phyloP scores from a whole-genome alignment of 2,329 filamentous ascomycete species.

The Fonsecaea monophora region DNA sequence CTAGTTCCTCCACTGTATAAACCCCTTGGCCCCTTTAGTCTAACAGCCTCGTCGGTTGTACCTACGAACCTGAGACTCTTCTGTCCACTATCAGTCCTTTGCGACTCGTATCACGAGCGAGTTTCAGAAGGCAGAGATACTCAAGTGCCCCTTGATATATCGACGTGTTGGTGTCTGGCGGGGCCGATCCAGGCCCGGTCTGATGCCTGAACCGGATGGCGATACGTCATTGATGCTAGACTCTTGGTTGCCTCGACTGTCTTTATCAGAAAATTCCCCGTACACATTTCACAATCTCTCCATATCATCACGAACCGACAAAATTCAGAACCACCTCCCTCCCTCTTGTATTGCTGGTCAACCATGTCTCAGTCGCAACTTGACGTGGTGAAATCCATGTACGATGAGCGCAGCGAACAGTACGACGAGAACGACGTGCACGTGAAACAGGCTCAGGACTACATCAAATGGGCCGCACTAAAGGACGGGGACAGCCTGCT shows the following conservation, averaged over 20 bases:
- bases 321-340: background rate
- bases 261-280: background rate
- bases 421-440: slow-evolving; percentile 32
- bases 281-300: background rate
- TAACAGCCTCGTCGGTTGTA: background rate
- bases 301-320: background rate
- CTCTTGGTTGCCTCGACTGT: background rate
- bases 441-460: slow-evolving; percentile 27
- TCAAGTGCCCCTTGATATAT: background rate
- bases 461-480: slow-evolving; percentile 24
- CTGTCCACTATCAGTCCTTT: slow-evolving; percentile 45
- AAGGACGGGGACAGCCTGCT: slow-evolving; percentile 50
- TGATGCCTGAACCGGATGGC: background rate
- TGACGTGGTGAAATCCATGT: slow-evolving; percentile 26
- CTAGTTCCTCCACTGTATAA: background rate
- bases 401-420: slow-evolving; percentile 29
- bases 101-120: background rate
- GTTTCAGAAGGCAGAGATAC: background rate
- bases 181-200: background rate
- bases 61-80: slow-evolving; percentile 34
- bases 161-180: background rate
- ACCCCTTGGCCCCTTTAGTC: background rate
- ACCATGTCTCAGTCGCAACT: slow-evolving; percentile 19
- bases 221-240: background rate
- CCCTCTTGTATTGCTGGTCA: background rate